These are phyloP conservation scores for Trypanosoma lewisi DNA, from an alignment of 208 protist species.

Conservation along the genomic window DNA sequence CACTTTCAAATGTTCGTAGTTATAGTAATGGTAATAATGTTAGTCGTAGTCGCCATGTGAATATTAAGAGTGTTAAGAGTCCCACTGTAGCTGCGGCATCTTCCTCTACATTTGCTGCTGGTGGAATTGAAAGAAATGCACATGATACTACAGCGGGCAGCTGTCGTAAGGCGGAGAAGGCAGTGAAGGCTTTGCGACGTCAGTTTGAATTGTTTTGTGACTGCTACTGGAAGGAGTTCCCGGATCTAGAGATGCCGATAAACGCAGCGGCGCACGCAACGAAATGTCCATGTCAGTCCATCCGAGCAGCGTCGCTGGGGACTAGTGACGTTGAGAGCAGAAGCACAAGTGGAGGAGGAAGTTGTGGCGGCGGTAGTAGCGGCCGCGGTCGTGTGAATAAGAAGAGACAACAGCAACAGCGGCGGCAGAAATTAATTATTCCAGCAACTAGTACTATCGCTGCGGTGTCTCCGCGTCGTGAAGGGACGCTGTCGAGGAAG, in stretches of 20 bases:
- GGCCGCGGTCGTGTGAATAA: neutral
- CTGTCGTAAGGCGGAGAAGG: constrained; percentile 1
- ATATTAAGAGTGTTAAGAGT: too few relatives aligned
- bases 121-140: too few relatives aligned
- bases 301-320: constrained; percentile 21
- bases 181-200: neutral
- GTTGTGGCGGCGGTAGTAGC: neutral
- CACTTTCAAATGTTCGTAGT: neutral
- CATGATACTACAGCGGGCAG: too few relatives aligned
- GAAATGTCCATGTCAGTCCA: constrained; percentile 49
- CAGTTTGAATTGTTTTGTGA: constrained; percentile 25
- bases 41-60: neutral
- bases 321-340: neutral
- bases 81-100: too few relatives aligned
- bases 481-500: neutral
- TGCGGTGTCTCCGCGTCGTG: constrained; percentile 5
- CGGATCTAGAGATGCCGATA: constrained; percentile 52
- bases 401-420: neutral
- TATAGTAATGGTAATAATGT: neutral
- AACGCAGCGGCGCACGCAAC: constrained; percentile 69
- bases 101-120: too few relatives aligned
- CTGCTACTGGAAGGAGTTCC: constrained; percentile 33
- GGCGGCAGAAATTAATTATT: too few relatives aligned
- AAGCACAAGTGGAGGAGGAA: neutral
- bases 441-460: too few relatives aligned